Conservation (phyloP, 148 eudicot genomes). For the Chenopodium suecicum region DNA sequence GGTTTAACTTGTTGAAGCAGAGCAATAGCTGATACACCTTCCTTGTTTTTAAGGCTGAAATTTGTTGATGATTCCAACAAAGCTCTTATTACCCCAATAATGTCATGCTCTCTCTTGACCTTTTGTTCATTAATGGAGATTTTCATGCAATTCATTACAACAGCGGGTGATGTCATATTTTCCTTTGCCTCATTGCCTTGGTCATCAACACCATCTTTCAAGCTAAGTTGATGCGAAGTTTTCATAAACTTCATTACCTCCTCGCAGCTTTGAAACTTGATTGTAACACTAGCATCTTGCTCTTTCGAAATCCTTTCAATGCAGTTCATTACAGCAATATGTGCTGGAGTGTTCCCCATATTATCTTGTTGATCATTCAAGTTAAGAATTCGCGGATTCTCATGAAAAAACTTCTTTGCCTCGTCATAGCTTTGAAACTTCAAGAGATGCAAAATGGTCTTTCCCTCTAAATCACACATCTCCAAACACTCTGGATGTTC, state of each 20-base stretch:
- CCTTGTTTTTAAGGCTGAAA: slow-evolving; percentile 8
- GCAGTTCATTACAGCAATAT: slow-evolving; percentile 2
- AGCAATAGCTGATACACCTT: slow-evolving; percentile 15
- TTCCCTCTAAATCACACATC: slow-evolving; percentile 5
- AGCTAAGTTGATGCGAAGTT: no score
- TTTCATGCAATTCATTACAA: not conserved
- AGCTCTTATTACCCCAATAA: slow-evolving; percentile 4
- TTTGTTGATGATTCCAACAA: slow-evolving; percentile 13
- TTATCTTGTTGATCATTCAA: slow-evolving; percentile 17
- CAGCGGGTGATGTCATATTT: not conserved
- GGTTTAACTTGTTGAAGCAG: not conserved
- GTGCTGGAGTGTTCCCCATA: slow-evolving; percentile 17
- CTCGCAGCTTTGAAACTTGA: no score
- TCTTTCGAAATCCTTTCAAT: not conserved
- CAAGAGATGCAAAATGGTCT: slow-evolving; percentile 5
- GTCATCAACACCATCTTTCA: not conserved
- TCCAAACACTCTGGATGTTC: slow-evolving; percentile 19
- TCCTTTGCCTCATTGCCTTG: not conserved
- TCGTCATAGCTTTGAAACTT: slow-evolving; percentile 5
- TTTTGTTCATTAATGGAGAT: not conserved
- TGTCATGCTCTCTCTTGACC: not conserved
- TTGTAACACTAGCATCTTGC: not conserved
- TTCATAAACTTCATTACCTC: no score
- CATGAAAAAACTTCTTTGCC: slow-evolving; percentile 4
- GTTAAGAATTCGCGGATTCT: not conserved